Percentiles rank a stretch among this genome's conserved stretches.
phyloP scores from a whole-genome alignment of 1,284 basidiomycete genomes.

The Quambalaria eucalypti region DNA sequence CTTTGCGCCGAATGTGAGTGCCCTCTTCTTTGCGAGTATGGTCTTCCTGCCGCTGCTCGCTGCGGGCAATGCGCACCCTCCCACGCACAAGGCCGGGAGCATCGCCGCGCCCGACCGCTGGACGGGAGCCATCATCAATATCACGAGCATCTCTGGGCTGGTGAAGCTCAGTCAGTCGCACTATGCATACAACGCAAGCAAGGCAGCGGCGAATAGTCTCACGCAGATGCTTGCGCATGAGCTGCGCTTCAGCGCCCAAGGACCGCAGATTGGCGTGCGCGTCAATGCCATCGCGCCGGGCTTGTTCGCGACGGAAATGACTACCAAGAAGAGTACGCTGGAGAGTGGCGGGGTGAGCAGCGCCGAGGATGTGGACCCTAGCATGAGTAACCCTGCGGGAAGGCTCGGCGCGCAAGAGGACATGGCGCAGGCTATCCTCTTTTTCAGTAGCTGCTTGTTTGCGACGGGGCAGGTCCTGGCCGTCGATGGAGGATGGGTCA shows the following conservation, averaged over 20 bases:
- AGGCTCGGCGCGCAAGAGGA: slow-evolving; percentile 22
- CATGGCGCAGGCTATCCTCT: slow-evolving; percentile 24
- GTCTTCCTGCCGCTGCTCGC: slow-evolving; percentile 32
- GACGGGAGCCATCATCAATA: slow-evolving; percentile 21
- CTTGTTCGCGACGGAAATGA: slow-evolving; percentile 32
- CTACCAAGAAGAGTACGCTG: slow-evolving; percentile 8
- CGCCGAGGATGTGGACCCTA: neutral
- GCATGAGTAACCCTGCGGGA: slow-evolving; percentile 21
- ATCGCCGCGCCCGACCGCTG: slow-evolving; percentile 2
- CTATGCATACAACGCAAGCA: slow-evolving; percentile 34
- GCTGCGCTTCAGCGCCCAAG: slow-evolving; percentile 16
- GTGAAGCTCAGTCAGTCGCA: slow-evolving; percentile 23
- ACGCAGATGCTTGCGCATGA: slow-evolving; percentile 33
- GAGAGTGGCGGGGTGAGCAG: slow-evolving; percentile 8
- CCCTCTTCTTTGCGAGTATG: slow-evolving; percentile 33
- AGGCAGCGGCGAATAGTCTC: slow-evolving; percentile 34
- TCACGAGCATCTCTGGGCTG: slow-evolving; percentile 23
- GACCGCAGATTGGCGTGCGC: slow-evolving; percentile 8
- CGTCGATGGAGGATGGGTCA: slow-evolving; percentile 32
- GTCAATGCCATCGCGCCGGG: slow-evolving; percentile 38
- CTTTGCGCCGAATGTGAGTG: slow-evolving; percentile 20
- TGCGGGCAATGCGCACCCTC: slow-evolving; percentile 10
- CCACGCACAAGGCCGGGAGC: neutral
- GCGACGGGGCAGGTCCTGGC: slow-evolving; percentile 26
- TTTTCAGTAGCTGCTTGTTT: slow-evolving; percentile 24